Percentiles rank a stretch among this genome's conserved stretches.
Conservation (phyloP, 2,329 filamentous ascomycete genomes). For the Helotiales sp. region DNA sequence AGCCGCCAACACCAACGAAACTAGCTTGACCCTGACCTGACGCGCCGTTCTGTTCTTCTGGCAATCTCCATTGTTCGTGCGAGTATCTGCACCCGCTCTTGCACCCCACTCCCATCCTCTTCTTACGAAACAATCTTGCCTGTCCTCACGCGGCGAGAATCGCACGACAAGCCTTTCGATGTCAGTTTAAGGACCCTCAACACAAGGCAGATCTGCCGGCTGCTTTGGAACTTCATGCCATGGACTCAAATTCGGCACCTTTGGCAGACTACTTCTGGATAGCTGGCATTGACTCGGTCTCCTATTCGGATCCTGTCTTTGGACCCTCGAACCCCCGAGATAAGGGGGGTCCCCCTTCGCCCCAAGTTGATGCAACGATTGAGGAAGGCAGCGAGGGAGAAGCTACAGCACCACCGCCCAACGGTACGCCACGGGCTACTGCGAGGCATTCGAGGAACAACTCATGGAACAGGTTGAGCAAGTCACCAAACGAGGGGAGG, state of each 20-base stretch:
- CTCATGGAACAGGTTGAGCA: conserved; percentile 59
- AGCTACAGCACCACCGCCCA: conserved; percentile 40
- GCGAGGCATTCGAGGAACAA: conserved; percentile 62
- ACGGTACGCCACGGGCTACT: conserved; percentile 28
- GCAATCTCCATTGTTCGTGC: not conserved
- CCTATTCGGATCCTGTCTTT: conserved; percentile 57
- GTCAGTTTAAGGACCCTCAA: conserved; percentile 16
- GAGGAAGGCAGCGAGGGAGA: conserved; percentile 57
- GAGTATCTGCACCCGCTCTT: not conserved
- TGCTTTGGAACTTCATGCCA: conserved; percentile 24
- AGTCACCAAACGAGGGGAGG: conserved; percentile 49
- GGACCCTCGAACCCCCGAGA: conserved; percentile 34
- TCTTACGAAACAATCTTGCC: not conserved
- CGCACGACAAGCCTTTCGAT: conserved; percentile 19
- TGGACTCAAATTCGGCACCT: conserved; percentile 54
- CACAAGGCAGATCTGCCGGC: conserved; percentile 12
- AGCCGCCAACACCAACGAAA: too few relatives aligned
- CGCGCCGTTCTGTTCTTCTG: not conserved
- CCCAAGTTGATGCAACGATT: conserved; percentile 57
- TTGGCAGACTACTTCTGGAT: conserved; percentile 78
- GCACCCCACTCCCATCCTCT: not conserved
- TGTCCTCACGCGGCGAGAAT: not conserved
- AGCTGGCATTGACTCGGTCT: conserved; percentile 67
- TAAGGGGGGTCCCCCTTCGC: conserved; percentile 27
- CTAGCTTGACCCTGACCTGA: not conserved